A percentile compares a stretch with the other conserved stretches of the same genome.
Evolutionary conservation across 805 yeast species (phyloP).

Genomic region (Metschnikowia amazonensis): DNA sequence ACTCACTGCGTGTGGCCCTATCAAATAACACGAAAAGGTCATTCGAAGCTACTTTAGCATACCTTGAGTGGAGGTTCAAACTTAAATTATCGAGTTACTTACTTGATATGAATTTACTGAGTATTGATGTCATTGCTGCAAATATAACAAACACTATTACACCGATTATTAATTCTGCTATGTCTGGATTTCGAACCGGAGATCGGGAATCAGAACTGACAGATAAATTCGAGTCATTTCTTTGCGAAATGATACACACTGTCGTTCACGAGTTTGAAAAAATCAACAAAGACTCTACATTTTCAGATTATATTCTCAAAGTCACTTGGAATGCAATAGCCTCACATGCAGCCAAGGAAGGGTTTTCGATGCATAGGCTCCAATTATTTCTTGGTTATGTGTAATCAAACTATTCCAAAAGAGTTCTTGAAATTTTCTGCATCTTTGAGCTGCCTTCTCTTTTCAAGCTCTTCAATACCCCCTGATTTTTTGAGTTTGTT

Average conservation of each 20-base stretch:
- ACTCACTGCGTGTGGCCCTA: conserved; percentile 6
- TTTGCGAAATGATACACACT: conserved; percentile 12
- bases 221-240: conserved; percentile 9
- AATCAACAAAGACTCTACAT: conserved; percentile 11
- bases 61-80: conserved; percentile 23
- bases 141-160: conserved; percentile 1
- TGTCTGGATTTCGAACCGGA: background rate
- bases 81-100: conserved; percentile 19
- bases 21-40: conserved; percentile 16
- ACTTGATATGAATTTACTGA: conserved; percentile 17
- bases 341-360: conserved; percentile 1
- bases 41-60: conserved; percentile 18
- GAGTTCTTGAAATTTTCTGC: conserved; percentile 62
- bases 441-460: conserved; percentile 62
- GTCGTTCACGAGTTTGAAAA: conserved; percentile 14
- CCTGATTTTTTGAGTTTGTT: conserved; percentile 76
- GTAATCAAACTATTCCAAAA: conserved; percentile 27
- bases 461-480: conserved; percentile 83
- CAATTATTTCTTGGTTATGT: background rate
- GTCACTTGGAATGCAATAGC: conserved; percentile 9
- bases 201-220: background rate
- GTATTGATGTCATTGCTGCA: conserved; percentile 2
- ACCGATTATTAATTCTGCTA: conserved; percentile 8
- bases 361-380: background rate
- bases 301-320: conserved; percentile 7